phyloP scores from a whole-genome alignment of 306 rosid genomes.

The Mimosa pudica region DNA sequence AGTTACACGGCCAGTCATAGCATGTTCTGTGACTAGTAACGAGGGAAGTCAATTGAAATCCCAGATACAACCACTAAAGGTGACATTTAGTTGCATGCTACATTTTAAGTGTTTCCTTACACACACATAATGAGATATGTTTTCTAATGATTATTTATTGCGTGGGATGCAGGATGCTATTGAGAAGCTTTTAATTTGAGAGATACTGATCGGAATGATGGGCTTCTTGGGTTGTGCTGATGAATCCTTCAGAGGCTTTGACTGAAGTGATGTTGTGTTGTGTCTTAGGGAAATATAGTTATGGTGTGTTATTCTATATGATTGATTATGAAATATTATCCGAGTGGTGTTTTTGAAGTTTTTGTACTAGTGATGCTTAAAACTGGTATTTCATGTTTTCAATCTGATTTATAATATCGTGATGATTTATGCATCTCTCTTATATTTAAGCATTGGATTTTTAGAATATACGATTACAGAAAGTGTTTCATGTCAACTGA shows the following conservation, averaged over 20 bases:
- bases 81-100: neutral
- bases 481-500: too few species aligned
- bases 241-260: slow-evolving; percentile 77
- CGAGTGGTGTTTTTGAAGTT: slow-evolving; percentile 20
- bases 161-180: slow-evolving; percentile 76
- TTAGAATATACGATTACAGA: too few species aligned
- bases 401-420: slow-evolving; percentile 19
- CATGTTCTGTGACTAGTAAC: slow-evolving; percentile 84
- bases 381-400: slow-evolving; percentile 19
- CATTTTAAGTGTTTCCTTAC: too few species aligned
- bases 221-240: slow-evolving; percentile 67
- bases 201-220: slow-evolving; percentile 59
- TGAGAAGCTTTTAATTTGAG: slow-evolving; percentile 87
- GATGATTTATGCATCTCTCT: too few species aligned
- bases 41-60: slow-evolving; percentile 96
- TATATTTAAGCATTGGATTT: too few species aligned
- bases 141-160: slow-evolving; percentile 21
- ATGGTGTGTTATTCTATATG: slow-evolving; percentile 40
- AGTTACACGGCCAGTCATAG: slow-evolving; percentile 86
- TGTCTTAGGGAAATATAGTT: slow-evolving; percentile 22
- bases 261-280: slow-evolving; percentile 63
- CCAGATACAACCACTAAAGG: slow-evolving; percentile 88
- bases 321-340: slow-evolving; percentile 16
- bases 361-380: slow-evolving; percentile 30
- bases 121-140: neutral